These are phyloP conservation scores for Erigeron canadensis DNA, from an alignment of 129 eudicot genomes.

Conservation along the genomic window DNA sequence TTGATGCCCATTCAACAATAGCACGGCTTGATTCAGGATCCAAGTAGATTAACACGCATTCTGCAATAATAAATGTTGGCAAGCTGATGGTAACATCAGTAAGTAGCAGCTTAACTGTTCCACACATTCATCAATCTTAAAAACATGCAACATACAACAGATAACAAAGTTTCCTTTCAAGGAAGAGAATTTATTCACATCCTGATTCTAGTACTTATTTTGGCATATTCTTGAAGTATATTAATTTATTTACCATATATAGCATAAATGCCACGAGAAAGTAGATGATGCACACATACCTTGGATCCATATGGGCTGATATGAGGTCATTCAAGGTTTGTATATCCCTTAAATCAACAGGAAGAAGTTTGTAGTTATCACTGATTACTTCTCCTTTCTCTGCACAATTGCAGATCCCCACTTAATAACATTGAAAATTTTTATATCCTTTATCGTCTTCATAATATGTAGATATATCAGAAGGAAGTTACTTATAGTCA, in stretches of 20 bases:
- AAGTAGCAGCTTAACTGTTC: constrained; percentile 36
- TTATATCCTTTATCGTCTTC: not conserved
- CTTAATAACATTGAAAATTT: constrained; percentile 3
- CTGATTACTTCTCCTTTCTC: constrained; percentile 82
- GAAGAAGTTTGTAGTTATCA: constrained; percentile 88
- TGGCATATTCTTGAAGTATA: no score
- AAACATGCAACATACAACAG: not conserved
- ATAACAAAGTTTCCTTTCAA: not conserved
- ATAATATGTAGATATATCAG: not conserved
- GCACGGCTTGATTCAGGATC: constrained; percentile 88
- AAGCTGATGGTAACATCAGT: constrained; percentile 86
- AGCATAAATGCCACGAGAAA: not conserved
- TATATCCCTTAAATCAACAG: constrained; percentile 84
- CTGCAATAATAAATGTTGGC: constrained; percentile 99
- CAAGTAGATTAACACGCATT: constrained; percentile 92
- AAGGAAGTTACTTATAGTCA: constrained; percentile 1
- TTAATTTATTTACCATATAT: no score
- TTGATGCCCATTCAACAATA: constrained; percentile 93
- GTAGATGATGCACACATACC: constrained; percentile 47
- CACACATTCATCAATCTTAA: not conserved
- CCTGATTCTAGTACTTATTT: no score
- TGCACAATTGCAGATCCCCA: constrained; percentile 38
- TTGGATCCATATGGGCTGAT: constrained; percentile 76
- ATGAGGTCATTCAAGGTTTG: constrained; percentile 68
- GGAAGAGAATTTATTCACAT: no score